A percentile compares a stretch with the other conserved stretches of the same genome.
phyloP scores from a whole-genome alignment of 2,329 filamentous ascomycete species.

The Fusarium sp. region DNA sequence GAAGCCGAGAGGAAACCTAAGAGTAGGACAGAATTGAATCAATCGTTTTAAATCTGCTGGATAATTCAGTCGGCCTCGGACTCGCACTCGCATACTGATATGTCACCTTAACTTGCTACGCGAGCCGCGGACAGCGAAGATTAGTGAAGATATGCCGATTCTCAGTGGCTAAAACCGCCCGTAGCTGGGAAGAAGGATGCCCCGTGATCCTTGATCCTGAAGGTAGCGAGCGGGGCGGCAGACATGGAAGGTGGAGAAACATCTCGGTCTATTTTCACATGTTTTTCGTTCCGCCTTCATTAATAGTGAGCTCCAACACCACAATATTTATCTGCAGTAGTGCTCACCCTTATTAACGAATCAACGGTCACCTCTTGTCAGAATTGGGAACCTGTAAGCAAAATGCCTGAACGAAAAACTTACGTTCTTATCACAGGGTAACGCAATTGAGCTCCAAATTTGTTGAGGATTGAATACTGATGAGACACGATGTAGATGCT shows the following conservation, averaged over 20 bases:
- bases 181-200: no score
- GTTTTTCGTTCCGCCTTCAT: neutral
- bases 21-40: no score
- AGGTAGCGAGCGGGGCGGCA: neutral
- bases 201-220: no score
- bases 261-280: slow-evolving; percentile 10
- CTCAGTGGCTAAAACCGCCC: neutral
- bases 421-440: slow-evolving; percentile 31
- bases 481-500: slow-evolving; percentile 58
- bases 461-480: neutral
- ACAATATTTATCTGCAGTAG: neutral
- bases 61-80: neutral
- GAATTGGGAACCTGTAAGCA: neutral
- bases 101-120: neutral
- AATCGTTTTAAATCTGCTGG: no score
- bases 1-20: no score
- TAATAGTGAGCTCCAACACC: neutral
- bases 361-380: neutral
- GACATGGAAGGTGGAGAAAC: neutral
- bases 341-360: neutral
- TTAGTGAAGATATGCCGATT: neutral
- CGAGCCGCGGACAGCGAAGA: neutral
- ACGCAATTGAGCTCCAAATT: neutral
- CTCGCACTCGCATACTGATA: neutral
- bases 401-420: slow-evolving; percentile 51